Evolutionary conservation across 2,329 filamentous ascomycete species (phyloP).

Genomic region (Epichloe brachyelytri): DNA sequence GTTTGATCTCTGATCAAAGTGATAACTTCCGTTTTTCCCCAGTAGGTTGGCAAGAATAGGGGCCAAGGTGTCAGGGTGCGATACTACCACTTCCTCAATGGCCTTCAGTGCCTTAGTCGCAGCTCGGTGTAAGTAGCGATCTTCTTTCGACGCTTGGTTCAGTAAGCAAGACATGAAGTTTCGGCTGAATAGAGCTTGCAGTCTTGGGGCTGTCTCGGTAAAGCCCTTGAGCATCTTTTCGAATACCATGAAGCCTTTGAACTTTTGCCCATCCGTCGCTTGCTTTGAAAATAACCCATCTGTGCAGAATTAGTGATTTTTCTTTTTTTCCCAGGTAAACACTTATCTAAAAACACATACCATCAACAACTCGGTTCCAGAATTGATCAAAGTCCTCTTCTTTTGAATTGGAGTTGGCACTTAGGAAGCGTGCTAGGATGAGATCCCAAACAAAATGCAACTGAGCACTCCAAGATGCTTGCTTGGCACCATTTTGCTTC

Average conservation of each 20-base stretch:
- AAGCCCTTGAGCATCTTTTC: conserved; percentile 54
- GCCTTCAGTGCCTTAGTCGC: conserved; percentile 64
- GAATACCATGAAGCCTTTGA: conserved; percentile 81
- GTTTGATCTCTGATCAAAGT: conserved; percentile 77
- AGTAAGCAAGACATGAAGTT: conserved; percentile 73
- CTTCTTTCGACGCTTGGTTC: conserved; percentile 67
- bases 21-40: conserved; percentile 54
- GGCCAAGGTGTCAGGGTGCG: conserved; percentile 44
- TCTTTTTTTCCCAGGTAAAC: background rate
- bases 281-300: conserved; percentile 72
- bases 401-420: conserved; percentile 20
- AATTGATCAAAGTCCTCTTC: conserved; percentile 55
- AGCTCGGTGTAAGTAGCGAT: conserved; percentile 67
- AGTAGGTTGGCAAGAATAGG: conserved; percentile 56
- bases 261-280: conserved; percentile 80
- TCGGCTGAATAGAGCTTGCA: conserved; percentile 57
- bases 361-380: conserved; percentile 78
- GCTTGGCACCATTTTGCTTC: conserved; percentile 36
- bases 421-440: conserved; percentile 46
- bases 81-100: conserved; percentile 51
- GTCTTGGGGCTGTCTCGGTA: conserved; percentile 32
- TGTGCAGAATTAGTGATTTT: conserved; percentile 23
- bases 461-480: conserved; percentile 66
- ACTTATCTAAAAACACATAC: conserved; percentile 34
- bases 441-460: conserved; percentile 82